phyloP scores from a whole-genome alignment of 2,329 filamentous ascomycete species.

The Rutstroemia sp. region DNA sequence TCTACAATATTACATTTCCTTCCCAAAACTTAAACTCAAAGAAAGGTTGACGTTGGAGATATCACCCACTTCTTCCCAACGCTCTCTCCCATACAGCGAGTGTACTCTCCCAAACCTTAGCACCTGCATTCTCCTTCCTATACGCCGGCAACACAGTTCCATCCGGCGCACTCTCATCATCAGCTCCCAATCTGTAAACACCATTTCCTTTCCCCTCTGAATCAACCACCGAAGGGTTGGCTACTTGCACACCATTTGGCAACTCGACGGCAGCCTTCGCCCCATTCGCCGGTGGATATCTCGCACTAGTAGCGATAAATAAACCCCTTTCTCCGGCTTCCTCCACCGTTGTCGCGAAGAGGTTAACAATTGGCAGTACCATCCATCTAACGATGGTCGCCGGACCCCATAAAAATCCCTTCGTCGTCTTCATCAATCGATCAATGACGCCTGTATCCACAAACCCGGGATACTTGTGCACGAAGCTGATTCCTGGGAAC shows the following conservation, averaged over 20 bases:
- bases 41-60: not conserved
- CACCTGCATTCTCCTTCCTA: slow-evolving; percentile 26
- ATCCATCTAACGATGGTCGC: slow-evolving; percentile 17
- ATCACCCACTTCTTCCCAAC: slow-evolving; percentile 11
- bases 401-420: slow-evolving; percentile 19
- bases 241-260: slow-evolving; percentile 17
- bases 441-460: slow-evolving; percentile 28
- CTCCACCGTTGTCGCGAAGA: slow-evolving; percentile 24
- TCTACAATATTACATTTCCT: not conserved
- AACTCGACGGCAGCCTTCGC: slow-evolving; percentile 15
- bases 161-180: slow-evolving; percentile 28
- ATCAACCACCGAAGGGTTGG: slow-evolving; percentile 23
- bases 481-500: slow-evolving; percentile 36
- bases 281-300: slow-evolving; percentile 23
- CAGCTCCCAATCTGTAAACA: slow-evolving; percentile 32
- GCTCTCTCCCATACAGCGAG: slow-evolving; percentile 31
- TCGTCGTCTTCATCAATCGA: slow-evolving; percentile 18
- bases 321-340: slow-evolving; percentile 34
- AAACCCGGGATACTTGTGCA: slow-evolving; percentile 34
- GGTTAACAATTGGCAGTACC: slow-evolving; percentile 26
- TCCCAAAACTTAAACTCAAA: not conserved
- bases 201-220: slow-evolving; percentile 33
- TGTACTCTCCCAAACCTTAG: slow-evolving; percentile 33
- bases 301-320: slow-evolving; percentile 33
- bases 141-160: slow-evolving; percentile 25